phyloP scores from a whole-genome alignment of 257 asterid species.

The Rubia yunnanensis region DNA sequence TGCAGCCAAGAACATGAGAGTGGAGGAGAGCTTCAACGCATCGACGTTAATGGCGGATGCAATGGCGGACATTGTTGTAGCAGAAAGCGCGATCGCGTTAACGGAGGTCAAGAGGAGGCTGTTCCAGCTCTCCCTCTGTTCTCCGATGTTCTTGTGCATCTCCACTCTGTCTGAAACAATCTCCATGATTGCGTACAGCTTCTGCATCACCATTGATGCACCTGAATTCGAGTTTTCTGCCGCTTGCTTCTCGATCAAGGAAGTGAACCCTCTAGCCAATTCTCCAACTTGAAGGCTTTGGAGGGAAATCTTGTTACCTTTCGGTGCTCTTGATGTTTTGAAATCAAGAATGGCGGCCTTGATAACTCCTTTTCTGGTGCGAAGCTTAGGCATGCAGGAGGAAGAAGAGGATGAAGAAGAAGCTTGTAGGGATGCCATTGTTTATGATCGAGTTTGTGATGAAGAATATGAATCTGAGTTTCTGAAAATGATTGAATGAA shows the following conservation, averaged over 20 bases:
- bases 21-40: conserved; percentile 21
- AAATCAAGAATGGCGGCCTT: conserved; percentile 10
- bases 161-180: conserved; percentile 53
- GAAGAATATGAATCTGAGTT: not conserved
- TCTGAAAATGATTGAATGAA: not conserved
- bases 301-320: not conserved
- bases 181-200: conserved; percentile 47
- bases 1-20: conserved; percentile 27
- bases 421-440: conserved; percentile 19
- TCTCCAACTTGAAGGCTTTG: not conserved
- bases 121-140: conserved; percentile 54
- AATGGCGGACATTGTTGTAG: conserved; percentile 19
- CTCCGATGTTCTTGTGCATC: conserved; percentile 48
- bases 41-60: conserved; percentile 16
- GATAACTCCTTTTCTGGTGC: not conserved
- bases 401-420: not conserved
- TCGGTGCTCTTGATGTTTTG: not conserved
- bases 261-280: not conserved
- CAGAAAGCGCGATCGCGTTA: conserved; percentile 43
- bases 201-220: conserved; percentile 20
- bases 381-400: not conserved
- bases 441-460: not conserved
- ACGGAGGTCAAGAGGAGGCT: conserved; percentile 34
- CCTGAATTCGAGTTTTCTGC: not conserved
- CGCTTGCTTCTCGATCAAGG: not conserved